These are phyloP conservation scores for Cercospora sp. DNA, from an alignment of 2,329 filamentous ascomycete genomes.

Conservation along the genomic window DNA sequence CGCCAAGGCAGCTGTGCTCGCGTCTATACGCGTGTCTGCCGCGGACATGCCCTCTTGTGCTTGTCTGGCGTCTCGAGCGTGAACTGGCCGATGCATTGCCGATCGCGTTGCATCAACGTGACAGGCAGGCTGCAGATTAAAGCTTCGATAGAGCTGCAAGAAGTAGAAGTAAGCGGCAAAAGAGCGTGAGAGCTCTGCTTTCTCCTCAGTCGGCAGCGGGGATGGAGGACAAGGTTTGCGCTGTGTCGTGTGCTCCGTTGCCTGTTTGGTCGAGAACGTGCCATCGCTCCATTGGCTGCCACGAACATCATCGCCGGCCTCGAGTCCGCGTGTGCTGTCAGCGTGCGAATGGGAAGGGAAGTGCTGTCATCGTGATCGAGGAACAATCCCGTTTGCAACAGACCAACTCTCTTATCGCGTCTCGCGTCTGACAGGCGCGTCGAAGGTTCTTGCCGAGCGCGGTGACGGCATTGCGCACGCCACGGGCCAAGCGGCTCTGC, in stretches of 20 bases:
- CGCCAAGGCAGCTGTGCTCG: neutral
- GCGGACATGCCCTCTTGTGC: neutral
- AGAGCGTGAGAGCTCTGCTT: too few relatives aligned
- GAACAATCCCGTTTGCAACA: neutral
- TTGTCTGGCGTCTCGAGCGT: neutral
- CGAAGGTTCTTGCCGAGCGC: neutral
- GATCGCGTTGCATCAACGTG: neutral
- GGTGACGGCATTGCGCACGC: constrained; percentile 1
- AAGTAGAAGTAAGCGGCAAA: neutral
- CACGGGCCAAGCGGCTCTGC: constrained; percentile 7
- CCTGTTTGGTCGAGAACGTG: neutral
- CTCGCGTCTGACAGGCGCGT: neutral
- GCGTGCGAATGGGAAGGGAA: neutral
- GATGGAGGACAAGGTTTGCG: neutral
- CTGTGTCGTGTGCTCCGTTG: constrained; percentile 1
- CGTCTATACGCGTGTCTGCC: neutral
- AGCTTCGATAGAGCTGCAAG: neutral
- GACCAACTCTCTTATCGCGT: neutral
- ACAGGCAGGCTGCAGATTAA: neutral
- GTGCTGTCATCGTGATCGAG: neutral
- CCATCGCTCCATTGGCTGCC: neutral
- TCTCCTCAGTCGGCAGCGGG: neutral
- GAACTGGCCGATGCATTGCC: neutral
- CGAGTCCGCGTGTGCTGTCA: neutral
- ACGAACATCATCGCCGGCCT: neutral